Evolutionary conservation across 1,284 basidiomycete genomes (phyloP).

Genomic region (Psilocybe mexicana): DNA sequence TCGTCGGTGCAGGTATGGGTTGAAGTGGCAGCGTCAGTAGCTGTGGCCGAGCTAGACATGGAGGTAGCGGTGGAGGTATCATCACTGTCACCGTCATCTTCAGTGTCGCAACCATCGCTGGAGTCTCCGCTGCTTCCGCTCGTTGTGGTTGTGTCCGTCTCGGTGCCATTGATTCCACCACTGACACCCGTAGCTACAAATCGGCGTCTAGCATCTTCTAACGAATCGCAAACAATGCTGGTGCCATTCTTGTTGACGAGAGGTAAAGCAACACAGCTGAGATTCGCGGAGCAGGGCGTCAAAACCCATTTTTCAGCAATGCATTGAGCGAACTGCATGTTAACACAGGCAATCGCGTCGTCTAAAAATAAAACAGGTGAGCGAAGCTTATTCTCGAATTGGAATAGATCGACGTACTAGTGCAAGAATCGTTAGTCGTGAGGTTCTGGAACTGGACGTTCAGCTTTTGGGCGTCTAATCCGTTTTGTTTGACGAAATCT

Average conservation of each 20-base stretch:
- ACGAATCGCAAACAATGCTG: slow-evolving; percentile 45
- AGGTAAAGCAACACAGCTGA: slow-evolving; percentile 53
- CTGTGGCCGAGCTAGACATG: slow-evolving; percentile 4
- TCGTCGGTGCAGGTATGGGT: neutral
- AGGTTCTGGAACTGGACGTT: slow-evolving; percentile 39
- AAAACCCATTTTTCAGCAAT: slow-evolving; percentile 32
- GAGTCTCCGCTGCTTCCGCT: slow-evolving; percentile 5
- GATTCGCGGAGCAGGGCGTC: slow-evolving; percentile 39
- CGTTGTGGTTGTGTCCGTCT: slow-evolving; percentile 9
- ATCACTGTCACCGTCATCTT: slow-evolving; percentile 15
- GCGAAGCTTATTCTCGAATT: neutral
- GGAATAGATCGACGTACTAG: slow-evolving; percentile 30
- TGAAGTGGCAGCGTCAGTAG: slow-evolving; percentile 8
- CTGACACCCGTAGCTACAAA: slow-evolving; percentile 47
- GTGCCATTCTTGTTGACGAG: slow-evolving; percentile 52
- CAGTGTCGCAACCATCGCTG: slow-evolving; percentile 13
- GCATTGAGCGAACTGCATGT: slow-evolving; percentile 34
- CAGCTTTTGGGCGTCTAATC: slow-evolving; percentile 40
- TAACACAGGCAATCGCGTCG: slow-evolving; percentile 47
- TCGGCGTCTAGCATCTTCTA: slow-evolving; percentile 40
- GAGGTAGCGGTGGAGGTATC: slow-evolving; percentile 1
- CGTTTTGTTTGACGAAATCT: slow-evolving; percentile 30
- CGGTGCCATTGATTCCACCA: slow-evolving; percentile 43
- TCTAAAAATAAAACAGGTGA: slow-evolving; percentile 28
- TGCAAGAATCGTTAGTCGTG: slow-evolving; percentile 36